Base-by-base conservation (phyloP, 257 asterid species). In the Scutellaria minor region DNA sequence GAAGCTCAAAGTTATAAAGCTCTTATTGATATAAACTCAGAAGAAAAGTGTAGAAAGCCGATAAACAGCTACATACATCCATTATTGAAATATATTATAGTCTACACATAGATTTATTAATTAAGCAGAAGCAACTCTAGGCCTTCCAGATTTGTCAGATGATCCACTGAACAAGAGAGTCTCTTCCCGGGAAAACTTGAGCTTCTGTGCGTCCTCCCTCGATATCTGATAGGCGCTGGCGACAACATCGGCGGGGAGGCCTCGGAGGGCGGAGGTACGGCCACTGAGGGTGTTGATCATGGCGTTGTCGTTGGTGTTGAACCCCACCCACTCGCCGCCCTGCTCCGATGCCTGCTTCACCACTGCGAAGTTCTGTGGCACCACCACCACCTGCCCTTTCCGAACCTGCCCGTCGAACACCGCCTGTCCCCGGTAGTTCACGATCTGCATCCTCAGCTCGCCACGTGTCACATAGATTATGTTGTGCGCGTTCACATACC, bases 251-350 rank as follows among this genome's bases (percentile, higher is more conserved):
- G 56, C 73, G 0, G 96, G 96, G 11, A 90, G 27, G 3, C 84
- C 95, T 7, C 83, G n/a, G 12, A 89, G 9, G 54, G 90, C 83
- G 9, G 96, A 89, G 50, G 96, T 84, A 3, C 90, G 89, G 5
- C 96, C 96, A 44, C 75, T 80, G 0, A 90, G 52, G 1, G 93
- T 85, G 85, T 81, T 90, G 72, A 86, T 65, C 95, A 84, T 80
- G 10, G 96, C 89, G 37, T 86, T 82, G 74, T 71, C 83, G 39
- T 86, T 88, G 37, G 95, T 90, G 76, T 86, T 79, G 87, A 90
- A 90, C 15, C 46, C 88, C 0, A 90, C 86, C 96, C 96, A 86
- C 75, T 90, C 95, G 58, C 70, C 81, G 0, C 86, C 87, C 50
- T 79, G 81, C 9, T 85, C 85, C n/a, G 83, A 83, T 2, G 96